Percentiles rank a stretch among this genome's conserved stretches.
Conservation (phyloP, 1,284 basidiomycete species). For the Ceraceosorus guamensis region DNA sequence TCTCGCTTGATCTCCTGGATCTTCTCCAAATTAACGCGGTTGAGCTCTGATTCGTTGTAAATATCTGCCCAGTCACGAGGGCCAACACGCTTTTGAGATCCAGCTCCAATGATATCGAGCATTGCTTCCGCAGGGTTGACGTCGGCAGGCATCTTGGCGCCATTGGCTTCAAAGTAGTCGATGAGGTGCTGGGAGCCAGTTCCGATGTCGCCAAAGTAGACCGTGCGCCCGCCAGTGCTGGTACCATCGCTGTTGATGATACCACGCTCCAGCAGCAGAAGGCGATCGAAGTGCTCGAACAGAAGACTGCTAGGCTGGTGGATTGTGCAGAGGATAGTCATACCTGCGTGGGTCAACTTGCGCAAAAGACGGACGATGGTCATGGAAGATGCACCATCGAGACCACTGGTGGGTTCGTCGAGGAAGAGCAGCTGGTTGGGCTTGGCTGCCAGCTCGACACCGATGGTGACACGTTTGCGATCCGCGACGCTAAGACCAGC, state of each 20-base stretch:
- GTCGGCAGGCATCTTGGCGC: conserved; percentile 51
- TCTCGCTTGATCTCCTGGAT: conserved; percentile 52
- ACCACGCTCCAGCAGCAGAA: conserved; percentile 49
- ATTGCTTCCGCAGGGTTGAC: conserved; percentile 56
- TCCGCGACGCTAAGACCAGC: conserved; percentile 57
- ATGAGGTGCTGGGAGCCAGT: conserved; percentile 54
- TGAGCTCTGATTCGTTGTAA: conserved; percentile 48
- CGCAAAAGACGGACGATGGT: conserved; percentile 71
- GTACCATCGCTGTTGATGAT: too few relatives aligned
- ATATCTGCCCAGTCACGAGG: conserved; percentile 47
- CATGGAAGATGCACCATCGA: conserved; percentile 84
- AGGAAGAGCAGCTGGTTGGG: conserved; percentile 61
- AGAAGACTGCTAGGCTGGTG: conserved; percentile 66
- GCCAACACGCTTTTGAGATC: conserved; percentile 42
- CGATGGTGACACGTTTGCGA: conserved; percentile 65
- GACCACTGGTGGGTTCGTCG: conserved; percentile 60
- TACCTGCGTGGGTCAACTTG: conserved; percentile 73
- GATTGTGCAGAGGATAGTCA: conserved; percentile 55
- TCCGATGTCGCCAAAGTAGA: conserved; percentile 58
- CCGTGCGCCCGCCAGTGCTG: conserved; percentile 48
- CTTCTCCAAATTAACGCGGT: conserved; percentile 46
- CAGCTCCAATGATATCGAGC: conserved; percentile 50
- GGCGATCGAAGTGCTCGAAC: conserved; percentile 61
- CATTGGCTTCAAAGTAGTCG: conserved; percentile 55
- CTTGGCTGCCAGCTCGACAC: conserved; percentile 69